These are phyloP conservation scores for Sporothrix phasma DNA, from an alignment of 2,329 filamentous ascomycete species.

Conservation along the genomic window DNA sequence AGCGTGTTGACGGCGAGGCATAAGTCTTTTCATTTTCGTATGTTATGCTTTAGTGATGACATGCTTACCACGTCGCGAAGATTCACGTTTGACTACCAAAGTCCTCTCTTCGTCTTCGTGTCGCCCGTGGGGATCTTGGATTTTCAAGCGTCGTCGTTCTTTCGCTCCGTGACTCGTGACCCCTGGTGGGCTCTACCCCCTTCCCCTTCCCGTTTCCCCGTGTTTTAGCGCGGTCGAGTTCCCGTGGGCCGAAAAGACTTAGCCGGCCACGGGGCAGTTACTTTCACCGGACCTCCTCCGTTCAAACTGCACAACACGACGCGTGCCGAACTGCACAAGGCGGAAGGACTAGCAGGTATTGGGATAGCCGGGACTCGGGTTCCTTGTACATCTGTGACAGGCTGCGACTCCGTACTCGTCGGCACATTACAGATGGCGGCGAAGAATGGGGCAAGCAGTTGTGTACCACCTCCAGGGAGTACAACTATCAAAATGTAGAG, in stretches of 20 bases:
- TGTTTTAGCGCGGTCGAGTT: not conserved
- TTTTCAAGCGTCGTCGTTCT: too few relatives aligned
- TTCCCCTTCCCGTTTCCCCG: constrained; percentile 2
- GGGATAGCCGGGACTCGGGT: not conserved
- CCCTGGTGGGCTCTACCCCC: too few relatives aligned
- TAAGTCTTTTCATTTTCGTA: not conserved
- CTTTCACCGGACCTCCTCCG: not conserved
- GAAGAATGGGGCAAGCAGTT: not conserved
- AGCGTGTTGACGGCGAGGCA: not conserved
- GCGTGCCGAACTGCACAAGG: not conserved
- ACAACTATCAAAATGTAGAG: not conserved
- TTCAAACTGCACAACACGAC: not conserved
- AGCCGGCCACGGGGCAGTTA: not conserved
- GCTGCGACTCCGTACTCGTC: not conserved
- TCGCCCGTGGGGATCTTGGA: not conserved
- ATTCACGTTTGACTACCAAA: too few relatives aligned
- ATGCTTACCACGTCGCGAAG: too few relatives aligned
- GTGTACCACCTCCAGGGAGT: too few relatives aligned
- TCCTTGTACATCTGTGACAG: not conserved
- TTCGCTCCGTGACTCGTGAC: too few relatives aligned
- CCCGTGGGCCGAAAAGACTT: constrained; percentile 5
- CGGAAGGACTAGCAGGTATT: not conserved
- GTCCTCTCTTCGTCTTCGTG: not conserved
- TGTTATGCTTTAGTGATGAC: too few relatives aligned
- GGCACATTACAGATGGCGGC: not conserved